Percentiles rank a stretch among this genome's conserved stretches.
Evolutionary conservation across 306 rosid species (phyloP).

Genomic region (Malus fusca): DNA sequence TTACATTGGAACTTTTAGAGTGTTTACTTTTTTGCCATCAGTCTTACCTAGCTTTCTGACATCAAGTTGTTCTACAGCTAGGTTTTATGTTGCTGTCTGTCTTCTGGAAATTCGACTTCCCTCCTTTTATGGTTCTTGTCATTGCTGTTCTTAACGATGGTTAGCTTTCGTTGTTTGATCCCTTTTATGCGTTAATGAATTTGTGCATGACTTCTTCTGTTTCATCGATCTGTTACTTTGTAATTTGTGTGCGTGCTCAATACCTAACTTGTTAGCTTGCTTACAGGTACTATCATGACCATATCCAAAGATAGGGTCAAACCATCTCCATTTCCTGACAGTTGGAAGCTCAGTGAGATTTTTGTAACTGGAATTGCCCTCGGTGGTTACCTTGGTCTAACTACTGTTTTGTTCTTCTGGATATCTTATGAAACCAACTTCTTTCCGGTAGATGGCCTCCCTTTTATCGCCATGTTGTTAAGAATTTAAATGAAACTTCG

Average conservation of each 20-base stretch:
- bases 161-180: slow-evolving; percentile 21
- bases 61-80: slow-evolving; percentile 29
- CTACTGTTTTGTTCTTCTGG: slow-evolving; percentile 55
- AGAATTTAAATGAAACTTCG: neutral
- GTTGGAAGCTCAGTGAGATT: slow-evolving; percentile 76
- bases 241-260: neutral
- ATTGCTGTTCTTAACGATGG: slow-evolving; percentile 77
- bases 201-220: neutral
- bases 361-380: slow-evolving; percentile 62
- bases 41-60: slow-evolving; percentile 6
- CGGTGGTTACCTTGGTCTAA: slow-evolving; percentile 55
- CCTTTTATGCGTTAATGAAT: neutral
- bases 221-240: neutral
- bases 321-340: slow-evolving; percentile 66
- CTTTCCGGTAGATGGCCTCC: slow-evolving; percentile 38
- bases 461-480: neutral
- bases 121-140: slow-evolving; percentile 78
- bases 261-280: slow-evolving; percentile 5
- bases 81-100: slow-evolving; percentile 58
- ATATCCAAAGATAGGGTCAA: slow-evolving; percentile 71
- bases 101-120: slow-evolving; percentile 65
- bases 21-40: neutral
- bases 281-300: slow-evolving; percentile 70
- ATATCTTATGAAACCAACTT: slow-evolving; percentile 33
- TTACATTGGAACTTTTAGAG: neutral